These are phyloP conservation scores for Fusarium sp. DNA, from an alignment of 2,329 filamentous ascomycete genomes.

Conservation along the genomic window DNA sequence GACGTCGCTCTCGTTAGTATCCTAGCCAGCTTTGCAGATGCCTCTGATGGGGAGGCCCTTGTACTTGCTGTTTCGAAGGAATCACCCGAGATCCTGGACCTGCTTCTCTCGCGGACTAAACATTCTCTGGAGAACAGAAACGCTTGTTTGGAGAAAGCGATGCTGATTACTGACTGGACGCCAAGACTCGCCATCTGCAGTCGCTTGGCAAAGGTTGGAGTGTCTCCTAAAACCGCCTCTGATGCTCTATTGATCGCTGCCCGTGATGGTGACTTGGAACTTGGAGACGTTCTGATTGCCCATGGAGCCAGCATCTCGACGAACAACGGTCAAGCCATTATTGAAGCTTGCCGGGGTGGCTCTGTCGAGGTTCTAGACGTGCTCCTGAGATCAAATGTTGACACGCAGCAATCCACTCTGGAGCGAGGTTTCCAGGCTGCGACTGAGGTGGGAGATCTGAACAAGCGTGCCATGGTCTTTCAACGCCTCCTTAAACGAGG, in stretches of 20 bases:
- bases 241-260: constrained; percentile 67
- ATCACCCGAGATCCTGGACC: constrained; percentile 61
- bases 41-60: constrained; percentile 66
- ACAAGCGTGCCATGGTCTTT: constrained; percentile 65
- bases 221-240: constrained; percentile 62
- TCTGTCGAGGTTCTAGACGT: constrained; percentile 66
- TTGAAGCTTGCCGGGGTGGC: constrained; percentile 69
- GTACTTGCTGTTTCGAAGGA: constrained; percentile 62
- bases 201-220: constrained; percentile 63
- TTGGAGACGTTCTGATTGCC: constrained; percentile 66
- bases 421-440: constrained; percentile 70
- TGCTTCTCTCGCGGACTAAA: constrained; percentile 59
- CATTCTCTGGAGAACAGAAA: constrained; percentile 59
- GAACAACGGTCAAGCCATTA: constrained; percentile 67
- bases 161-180: constrained; percentile 58
- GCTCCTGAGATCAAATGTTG: constrained; percentile 61
- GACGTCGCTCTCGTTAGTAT: constrained; percentile 65
- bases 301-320: constrained; percentile 68
- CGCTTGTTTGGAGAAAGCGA: constrained; percentile 60
- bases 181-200: constrained; percentile 62
- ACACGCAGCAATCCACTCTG: constrained; percentile 60
- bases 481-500: constrained; percentile 66
- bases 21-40: constrained; percentile 64
- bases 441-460: constrained; percentile 66
- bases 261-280: constrained; percentile 66